Evolutionary conservation across 805 yeast species (phyloP), one percentile per base, ranked within the genome.

Genomic region (Cyberlindnera mississippiensis): DNA sequence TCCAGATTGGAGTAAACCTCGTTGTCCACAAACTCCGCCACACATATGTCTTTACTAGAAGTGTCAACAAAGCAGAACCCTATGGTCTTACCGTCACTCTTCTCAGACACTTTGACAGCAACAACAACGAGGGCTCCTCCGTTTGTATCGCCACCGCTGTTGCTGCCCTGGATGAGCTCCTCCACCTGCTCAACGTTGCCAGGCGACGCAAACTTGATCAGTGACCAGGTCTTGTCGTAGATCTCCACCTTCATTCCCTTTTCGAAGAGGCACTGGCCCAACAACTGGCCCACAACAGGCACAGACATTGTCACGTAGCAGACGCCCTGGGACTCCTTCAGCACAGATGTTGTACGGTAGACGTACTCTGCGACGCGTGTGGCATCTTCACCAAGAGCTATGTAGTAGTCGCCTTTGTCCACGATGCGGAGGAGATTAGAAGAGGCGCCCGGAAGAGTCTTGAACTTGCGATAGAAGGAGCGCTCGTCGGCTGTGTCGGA

Each of bases 1-100:
- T 93, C 98, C 48, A 91, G 62, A 57, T 90, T 91, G 2, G 96
- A 81, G 53, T 76, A 89, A 9, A 88, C 71, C 36, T 91, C 98
- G 56, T 87, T 89, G 60, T 93, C 99, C 9, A 75, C 75, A 49
- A 91, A 84, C 58, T 90, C 95, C 14, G 82, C 65, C 38, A 89
- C 65, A 16, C 93, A 89, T 26, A 93, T 69, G 26, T 71, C 69
- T 46, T 76, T 75, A 35, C 75, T 70, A 52, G 80, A 80, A 29
- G 87, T 77, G 58, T 93, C 96, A 24, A 87, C 72, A 55, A 85
- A 85, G 38, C 93, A 75, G 18, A 87, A 76, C 1, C 97, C 98
- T 14, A 93, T 72, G 37, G 70, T 73, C 33, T 76, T 68, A 12
- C 66, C 67, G 35, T 62, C 66, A 1, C 63, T 47, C 35, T 59